phyloP scores from a whole-genome alignment of 1,139 yeast species.

The Yamadazyma jaroonii region DNA sequence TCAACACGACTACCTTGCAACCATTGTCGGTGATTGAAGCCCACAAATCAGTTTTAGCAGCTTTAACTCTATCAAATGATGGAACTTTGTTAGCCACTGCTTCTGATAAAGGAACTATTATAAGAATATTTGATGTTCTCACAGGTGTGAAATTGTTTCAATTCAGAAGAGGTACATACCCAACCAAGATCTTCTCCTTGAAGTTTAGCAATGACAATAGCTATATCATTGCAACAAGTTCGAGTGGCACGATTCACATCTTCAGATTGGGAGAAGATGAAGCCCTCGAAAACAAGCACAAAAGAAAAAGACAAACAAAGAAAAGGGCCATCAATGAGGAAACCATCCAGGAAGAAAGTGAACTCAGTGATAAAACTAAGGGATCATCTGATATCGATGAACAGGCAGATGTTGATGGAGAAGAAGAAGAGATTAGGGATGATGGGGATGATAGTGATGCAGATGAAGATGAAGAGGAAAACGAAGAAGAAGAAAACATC shows the following conservation, averaged over 20 bases:
- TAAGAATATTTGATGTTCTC: constrained; percentile 81
- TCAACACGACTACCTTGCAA: constrained; percentile 72
- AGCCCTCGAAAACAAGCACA: constrained; percentile 44
- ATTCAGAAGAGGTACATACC: constrained; percentile 92
- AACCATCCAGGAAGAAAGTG: constrained; percentile 27
- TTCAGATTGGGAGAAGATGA: constrained; percentile 70
- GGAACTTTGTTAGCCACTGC: constrained; percentile 90
- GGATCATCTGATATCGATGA: constrained; percentile 19
- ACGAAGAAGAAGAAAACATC: constrained; percentile 11
- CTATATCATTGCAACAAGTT: constrained; percentile 79
- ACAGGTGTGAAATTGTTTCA: constrained; percentile 83
- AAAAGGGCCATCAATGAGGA: constrained; percentile 23
- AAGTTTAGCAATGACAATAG: constrained; percentile 74
- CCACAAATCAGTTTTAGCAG: constrained; percentile 82
- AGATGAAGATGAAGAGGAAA: constrained; percentile 7
- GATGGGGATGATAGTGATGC: constrained; percentile 23
- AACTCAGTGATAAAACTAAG: constrained; percentile 15
- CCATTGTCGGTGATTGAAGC: constrained; percentile 92
- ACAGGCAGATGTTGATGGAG: constrained; percentile 17
- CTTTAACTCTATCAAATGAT: constrained; percentile 72
- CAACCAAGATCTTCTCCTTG: constrained; percentile 82
- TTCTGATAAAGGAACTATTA: constrained; percentile 91
- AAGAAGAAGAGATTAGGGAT: constrained; percentile 19
- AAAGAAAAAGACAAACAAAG: constrained; percentile 22
- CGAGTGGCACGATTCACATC: constrained; percentile 91